Evolutionary conservation across 225 moss, liverwort and hornwort species (phyloP), one percentile per base, ranked within the genome.

Genomic region (Asterella californica): DNA sequence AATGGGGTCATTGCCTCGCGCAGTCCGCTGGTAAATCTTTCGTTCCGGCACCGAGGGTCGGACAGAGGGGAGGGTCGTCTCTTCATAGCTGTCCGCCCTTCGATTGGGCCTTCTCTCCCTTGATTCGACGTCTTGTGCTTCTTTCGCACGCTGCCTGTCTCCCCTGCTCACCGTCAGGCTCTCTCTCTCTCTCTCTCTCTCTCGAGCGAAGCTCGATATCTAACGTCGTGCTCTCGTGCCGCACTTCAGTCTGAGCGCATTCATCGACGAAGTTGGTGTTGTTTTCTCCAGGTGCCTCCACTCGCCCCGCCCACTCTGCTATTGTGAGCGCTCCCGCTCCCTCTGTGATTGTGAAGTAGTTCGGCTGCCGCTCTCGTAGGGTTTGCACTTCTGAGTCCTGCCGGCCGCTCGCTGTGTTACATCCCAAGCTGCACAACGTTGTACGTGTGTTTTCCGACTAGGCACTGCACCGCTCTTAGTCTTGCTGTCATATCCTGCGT

Each of bases 351-450:
- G 49, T 48, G 12, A 29, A 29, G 49, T 57, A n/a, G 32, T 57
- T 24, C 18, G 22, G 34, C 29, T 76, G 76, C 19, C 24, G 57
- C 36, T 34, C 38, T 76, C n/a, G 36, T 76, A 76, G 76, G 76
- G 76, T 76, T 76, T 60, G 60, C 57, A 21, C 2, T 10, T 18
- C 29, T 72, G 29, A n/a, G 57, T 61, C 36, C 36, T 38, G 59
- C 76, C 76, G 76, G 60, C 57, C 74, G 74, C 33, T 48, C 74
- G 74, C 33, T 48, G 74, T 46, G 32, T 66, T 18, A 22, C 42
- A 70, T 24, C 49, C 9, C 50, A 49, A 72, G 49, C 72, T 72
- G 72, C n/a, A 48, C 71, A 46, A 48, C 38, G 71, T 72, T 72
- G 24, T 48, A 42, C 50, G 0, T 24, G n/a, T 48, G 12, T 48